phyloP scores from a whole-genome alignment of 495 filamentous ascomycete genomes.

The Platismatia glauca region DNA sequence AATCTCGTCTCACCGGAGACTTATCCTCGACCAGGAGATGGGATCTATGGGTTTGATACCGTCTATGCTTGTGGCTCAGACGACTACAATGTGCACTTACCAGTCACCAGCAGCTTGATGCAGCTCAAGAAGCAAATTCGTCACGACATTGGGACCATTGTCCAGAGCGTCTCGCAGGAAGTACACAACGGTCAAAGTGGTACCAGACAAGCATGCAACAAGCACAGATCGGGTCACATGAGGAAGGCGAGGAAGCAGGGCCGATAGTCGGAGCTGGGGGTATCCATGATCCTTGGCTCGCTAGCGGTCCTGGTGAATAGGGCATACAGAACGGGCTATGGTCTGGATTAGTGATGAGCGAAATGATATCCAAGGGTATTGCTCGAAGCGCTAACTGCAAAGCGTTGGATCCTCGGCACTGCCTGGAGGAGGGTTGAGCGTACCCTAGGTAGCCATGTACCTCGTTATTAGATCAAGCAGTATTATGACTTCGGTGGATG shows the following conservation, averaged over 20 bases:
- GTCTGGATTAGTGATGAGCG: constrained; percentile 15
- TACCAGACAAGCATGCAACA: constrained; percentile 19
- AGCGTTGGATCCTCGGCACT: background rate
- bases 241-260: constrained; percentile 15
- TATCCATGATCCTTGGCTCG: constrained; percentile 15
- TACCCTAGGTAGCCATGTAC: too few relatives aligned
- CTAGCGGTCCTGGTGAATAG: constrained; percentile 18
- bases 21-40: constrained; percentile 14
- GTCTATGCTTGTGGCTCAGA: constrained; percentile 16
- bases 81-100: constrained; percentile 17
- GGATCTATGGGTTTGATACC: constrained; percentile 12
- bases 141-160: background rate
- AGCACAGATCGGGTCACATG: constrained; percentile 15
- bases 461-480: too few relatives aligned
- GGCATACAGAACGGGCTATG: constrained; percentile 15
- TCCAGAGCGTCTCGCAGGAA: constrained; percentile 2
- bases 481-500: background rate
- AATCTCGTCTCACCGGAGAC: constrained; percentile 11
- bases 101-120: background rate
- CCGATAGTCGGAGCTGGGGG: constrained; percentile 14
- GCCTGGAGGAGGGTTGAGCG: background rate
- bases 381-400: constrained; percentile 17
- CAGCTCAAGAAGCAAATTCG: constrained; percentile 11
- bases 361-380: constrained; percentile 17
- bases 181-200: constrained; percentile 7